Conservation (phyloP, 108 stramenopile species). For the Mediolabrus comicus region DNA sequence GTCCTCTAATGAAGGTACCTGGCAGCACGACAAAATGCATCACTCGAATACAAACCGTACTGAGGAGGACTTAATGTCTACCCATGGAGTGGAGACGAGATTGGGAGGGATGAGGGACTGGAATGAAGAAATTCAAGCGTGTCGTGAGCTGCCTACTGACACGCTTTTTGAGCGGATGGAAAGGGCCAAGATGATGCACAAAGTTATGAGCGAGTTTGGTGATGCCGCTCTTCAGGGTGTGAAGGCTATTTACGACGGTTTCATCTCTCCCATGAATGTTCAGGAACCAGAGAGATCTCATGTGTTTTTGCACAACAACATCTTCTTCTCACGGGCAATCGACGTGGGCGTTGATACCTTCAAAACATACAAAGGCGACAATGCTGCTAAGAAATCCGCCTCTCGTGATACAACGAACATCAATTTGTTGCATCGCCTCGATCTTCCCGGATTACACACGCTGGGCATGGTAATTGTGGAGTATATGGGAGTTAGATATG, state of each 20-base stretch:
- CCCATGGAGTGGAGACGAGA: slow-evolving; percentile 88
- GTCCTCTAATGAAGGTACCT: slow-evolving; percentile 28
- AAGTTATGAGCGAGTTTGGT: slow-evolving; percentile 88
- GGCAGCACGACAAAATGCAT: slow-evolving; percentile 47
- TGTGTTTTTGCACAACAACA: slow-evolving; percentile 96
- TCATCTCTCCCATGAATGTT: slow-evolving; percentile 91
- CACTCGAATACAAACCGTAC: slow-evolving; percentile 54
- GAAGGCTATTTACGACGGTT: slow-evolving; percentile 84
- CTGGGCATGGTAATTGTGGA: slow-evolving; percentile 92
- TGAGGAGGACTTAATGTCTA: slow-evolving; percentile 73
- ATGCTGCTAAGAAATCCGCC: slow-evolving; percentile 70
- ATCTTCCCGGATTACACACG: slow-evolving; percentile 77
- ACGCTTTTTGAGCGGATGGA: slow-evolving; percentile 74
- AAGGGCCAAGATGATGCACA: slow-evolving; percentile 83
- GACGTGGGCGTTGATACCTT: slow-evolving; percentile 85
- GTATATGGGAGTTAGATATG: slow-evolving; percentile 78
- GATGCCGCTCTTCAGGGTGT: slow-evolving; percentile 84
- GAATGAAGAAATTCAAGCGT: slow-evolving; percentile 94
- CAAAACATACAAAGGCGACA: slow-evolving; percentile 72
- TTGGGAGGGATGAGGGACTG: slow-evolving; percentile 87
- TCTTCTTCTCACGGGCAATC: slow-evolving; percentile 90
- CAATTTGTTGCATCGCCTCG: slow-evolving; percentile 64
- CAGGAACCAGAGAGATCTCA: slow-evolving; percentile 84
- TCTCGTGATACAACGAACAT: slow-evolving; percentile 68
- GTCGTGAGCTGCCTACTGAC: slow-evolving; percentile 77